A percentile compares a stretch with the other conserved stretches of the same genome.
phyloP scores from a whole-genome alignment of 176 grass and related monocot genomes.

The Raddia guianensis region DNA sequence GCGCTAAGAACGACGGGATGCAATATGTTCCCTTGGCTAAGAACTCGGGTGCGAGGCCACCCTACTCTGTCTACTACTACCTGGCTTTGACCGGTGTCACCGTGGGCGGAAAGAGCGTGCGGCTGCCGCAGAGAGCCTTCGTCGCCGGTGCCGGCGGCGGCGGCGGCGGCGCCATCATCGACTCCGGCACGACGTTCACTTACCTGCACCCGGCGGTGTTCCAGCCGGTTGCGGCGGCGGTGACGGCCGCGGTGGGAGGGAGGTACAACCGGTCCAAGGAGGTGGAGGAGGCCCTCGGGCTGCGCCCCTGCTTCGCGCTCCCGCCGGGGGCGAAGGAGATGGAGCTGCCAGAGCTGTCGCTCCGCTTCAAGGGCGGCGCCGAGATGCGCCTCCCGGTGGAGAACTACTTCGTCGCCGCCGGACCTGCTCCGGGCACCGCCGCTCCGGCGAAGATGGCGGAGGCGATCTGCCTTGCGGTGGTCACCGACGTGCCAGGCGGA shows the following conservation, averaged over 20 bases:
- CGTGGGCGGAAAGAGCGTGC: constrained; percentile 60
- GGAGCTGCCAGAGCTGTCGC: constrained; percentile 61
- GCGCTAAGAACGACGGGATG: constrained; percentile 1
- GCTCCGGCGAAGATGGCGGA: not conserved
- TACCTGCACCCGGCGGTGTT: constrained; percentile 75
- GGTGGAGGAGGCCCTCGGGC: constrained; percentile 54
- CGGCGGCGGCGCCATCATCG: constrained; percentile 73
- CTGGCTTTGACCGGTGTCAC: constrained; percentile 48
- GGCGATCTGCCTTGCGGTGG: constrained; percentile 78
- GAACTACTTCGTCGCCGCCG: constrained; percentile 72
- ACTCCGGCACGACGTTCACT: constrained; percentile 86
- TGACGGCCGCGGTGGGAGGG: constrained; percentile 42
- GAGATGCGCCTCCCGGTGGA: constrained; percentile 72
- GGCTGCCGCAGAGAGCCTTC: constrained; percentile 48
- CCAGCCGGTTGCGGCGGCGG: constrained; percentile 39
- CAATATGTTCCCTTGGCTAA: constrained; percentile 57
- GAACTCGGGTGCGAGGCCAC: constrained; percentile 33
- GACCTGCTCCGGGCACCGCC: not conserved
- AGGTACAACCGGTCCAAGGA: constrained; percentile 58
- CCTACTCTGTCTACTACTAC: constrained; percentile 89
- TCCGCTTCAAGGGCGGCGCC: constrained; percentile 65
- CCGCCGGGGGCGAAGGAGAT: constrained; percentile 38
- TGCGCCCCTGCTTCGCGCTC: constrained; percentile 76
- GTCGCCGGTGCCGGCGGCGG: not conserved
- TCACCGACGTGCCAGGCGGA: constrained; percentile 45